Base-by-base conservation (phyloP, 805 yeast species). In the Isabelozyma heimii region DNA sequence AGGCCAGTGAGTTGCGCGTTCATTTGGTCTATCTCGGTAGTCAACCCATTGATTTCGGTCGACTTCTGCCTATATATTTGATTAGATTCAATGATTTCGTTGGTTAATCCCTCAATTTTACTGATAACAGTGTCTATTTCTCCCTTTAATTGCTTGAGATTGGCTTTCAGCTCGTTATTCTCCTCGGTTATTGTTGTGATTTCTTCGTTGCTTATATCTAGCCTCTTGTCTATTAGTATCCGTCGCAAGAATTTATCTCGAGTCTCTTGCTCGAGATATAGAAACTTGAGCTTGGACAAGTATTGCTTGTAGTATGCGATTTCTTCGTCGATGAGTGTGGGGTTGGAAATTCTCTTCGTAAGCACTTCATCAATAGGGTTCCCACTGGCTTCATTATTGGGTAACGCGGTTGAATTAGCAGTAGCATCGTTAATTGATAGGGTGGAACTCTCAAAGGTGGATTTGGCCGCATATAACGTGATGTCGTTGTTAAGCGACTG, bases 221-320 rank as follows among this genome's bases (percentile, higher is more conserved):
- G 17, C 8, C 40, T 44, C 6, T 48, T 42, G 26, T 46, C 47
- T 28, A 49, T 65, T 70, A 81, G 67, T 8, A 86, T 66, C 26
- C 72, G 68, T 37, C 87, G 66, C 37, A 87, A 66, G 62, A 87
- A 86, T 61, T 80, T 78, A 53, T 85, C 88, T 52, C 87, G 80
- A 4, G 90, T 77, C 52, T 85, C 91, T 57, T 85, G 87, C 60
- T 87, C 92, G 40, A 85, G 61, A 58, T 83, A 87, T 48, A 83
- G 77, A 52, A 84, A 84, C 56, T 84, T 83, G 40, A 85, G 67
- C 49, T 84, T 76, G 14, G 79, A 75, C 50, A 80, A 79, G 24
- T 76, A 58, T 52, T 73, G 73, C 49, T 71, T 69, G 48, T 72
- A 72, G 40, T 60, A 56, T 14, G 58, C 48, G n/a, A 73, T 58